Evolutionary conservation across 2,329 filamentous ascomycete genomes (phyloP).

Genomic region (Aspergillus brunneoviolaceus): DNA sequence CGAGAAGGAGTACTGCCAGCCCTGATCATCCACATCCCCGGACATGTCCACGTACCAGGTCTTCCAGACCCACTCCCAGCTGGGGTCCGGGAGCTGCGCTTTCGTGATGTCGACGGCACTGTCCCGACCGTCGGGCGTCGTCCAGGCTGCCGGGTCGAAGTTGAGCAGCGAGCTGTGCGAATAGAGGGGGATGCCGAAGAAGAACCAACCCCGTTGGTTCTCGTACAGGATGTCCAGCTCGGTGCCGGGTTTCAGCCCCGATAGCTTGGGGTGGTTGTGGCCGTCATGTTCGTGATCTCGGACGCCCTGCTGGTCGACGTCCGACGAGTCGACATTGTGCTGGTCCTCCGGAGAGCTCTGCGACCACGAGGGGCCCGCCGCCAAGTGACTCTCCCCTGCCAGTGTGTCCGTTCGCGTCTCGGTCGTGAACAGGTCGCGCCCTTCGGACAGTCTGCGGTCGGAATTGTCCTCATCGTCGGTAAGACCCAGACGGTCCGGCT

Average conservation of each 20-base stretch:
- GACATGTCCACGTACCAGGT: slow-evolving; percentile 75
- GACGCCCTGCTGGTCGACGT: slow-evolving; percentile 9
- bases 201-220: slow-evolving; percentile 86
- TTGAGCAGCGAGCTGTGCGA: slow-evolving; percentile 80
- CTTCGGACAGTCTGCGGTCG: slow-evolving; percentile 1
- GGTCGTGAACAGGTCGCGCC: background rate
- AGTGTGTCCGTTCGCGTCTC: slow-evolving; percentile 14
- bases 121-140: slow-evolving; percentile 61
- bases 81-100: slow-evolving; percentile 89
- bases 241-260: slow-evolving; percentile 28
- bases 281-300: background rate
- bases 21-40: slow-evolving; percentile 80
- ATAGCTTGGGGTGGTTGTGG: slow-evolving; percentile 13
- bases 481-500: slow-evolving; percentile 58
- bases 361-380: background rate
- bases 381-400: slow-evolving; percentile 10
- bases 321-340: slow-evolving; percentile 16
- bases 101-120: slow-evolving; percentile 73
- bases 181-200: slow-evolving; percentile 89
- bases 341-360: background rate
- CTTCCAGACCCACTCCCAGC: slow-evolving; percentile 85
- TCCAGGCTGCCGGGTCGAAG: slow-evolving; percentile 84
- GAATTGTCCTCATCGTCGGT: slow-evolving; percentile 22
- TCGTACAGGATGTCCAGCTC: slow-evolving; percentile 90
- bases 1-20: slow-evolving; percentile 94